Evolutionary conservation across 345 rosid species (phyloP).

Genomic region (Citrus mangshanensis): DNA sequence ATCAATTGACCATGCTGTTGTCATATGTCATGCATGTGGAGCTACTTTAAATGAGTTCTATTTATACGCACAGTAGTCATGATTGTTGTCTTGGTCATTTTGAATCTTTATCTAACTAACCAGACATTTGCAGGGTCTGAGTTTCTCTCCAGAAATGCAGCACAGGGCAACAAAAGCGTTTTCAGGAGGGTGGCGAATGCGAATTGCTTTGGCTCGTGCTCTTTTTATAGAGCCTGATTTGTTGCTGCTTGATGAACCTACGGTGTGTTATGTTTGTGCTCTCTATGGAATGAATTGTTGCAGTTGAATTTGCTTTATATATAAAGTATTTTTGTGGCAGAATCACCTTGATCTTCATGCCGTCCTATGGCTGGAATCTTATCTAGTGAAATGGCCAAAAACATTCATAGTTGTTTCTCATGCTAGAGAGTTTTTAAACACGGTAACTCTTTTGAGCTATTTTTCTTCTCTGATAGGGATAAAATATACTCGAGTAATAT

Average conservation of each 20-base stretch:
- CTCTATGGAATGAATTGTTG: conserved; percentile 3
- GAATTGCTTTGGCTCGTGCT: conserved; percentile 97
- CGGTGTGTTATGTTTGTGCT: conserved; percentile 41
- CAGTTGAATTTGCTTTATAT: conserved; percentile 8
- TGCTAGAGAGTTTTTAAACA: conserved; percentile 97
- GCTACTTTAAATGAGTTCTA: background rate
- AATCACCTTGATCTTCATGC: conserved; percentile 99
- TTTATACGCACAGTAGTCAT: background rate
- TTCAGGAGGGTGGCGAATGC: conserved; percentile 99
- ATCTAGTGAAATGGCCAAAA: conserved; percentile 96
- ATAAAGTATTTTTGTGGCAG: conserved; percentile 39
- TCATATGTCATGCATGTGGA: background rate
- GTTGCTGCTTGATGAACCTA: conserved; percentile 97
- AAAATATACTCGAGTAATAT: background rate
- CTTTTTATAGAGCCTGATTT: conserved; percentile 92
- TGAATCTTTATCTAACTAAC: background rate
- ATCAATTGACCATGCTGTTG: background rate
- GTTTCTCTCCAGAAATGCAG: conserved; percentile 97
- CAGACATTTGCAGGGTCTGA: conserved; percentile 72
- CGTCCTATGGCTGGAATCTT: conserved; percentile 92
- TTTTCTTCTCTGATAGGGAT: background rate
- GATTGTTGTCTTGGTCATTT: background rate
- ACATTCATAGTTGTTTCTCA: conserved; percentile 96
- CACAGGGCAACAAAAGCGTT: conserved; percentile 71
- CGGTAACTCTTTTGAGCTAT: conserved; percentile 41